Base-by-base conservation (phyloP, 306 rosid species). In the Prunus salicina region DNA sequence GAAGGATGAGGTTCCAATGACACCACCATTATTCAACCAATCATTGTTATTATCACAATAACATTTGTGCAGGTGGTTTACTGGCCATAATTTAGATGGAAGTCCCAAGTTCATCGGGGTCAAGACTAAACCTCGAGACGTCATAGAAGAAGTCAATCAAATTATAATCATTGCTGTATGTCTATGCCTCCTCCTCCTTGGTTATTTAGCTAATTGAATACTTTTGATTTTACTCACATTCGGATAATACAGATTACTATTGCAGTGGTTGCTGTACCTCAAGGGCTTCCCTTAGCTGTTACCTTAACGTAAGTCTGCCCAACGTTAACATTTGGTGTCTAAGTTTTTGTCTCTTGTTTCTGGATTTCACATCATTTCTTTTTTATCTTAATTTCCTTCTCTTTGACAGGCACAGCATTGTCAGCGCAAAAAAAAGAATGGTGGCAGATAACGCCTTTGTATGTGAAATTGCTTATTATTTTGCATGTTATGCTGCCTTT, bases 391-490 rank as follows among this genome's bases (percentile, higher is more conserved):
- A 47, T 47, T 47, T 47, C 15, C 18, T 63, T 56, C 11, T 52
- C 53, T 67, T 82, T 32, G 27, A 68, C n/a, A 86, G 69, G 69
- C 63, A 30, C 84, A 91, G 97, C 63, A 93, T 89, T 79, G 91
- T 94, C 50, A 88, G 85, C 85, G 88, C 95, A 8, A 91, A 88
- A 93, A 88, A 91, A 63, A 89, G 85, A 87, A 91, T 91, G 93
- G 89, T 89, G 97, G 90, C 88, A 63, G 97, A 91, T 80, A 91
- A 89, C 74, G 97, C 95, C 64, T 82, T 91, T 93, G 97, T 91
- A 88, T 78, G 93, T 52, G 45, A 3, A 25, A 12, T 47, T 47
- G 52, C 15, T 30, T 45, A 11, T 45, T 28, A 71, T 76, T 63
- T 69, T 78, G 53, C 67, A 72, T 64, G 4, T 38, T 38, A 27